These are phyloP conservation scores for Eucalyptus dawsonii DNA, from an alignment of 345 rosid species.

Conservation along the genomic window DNA sequence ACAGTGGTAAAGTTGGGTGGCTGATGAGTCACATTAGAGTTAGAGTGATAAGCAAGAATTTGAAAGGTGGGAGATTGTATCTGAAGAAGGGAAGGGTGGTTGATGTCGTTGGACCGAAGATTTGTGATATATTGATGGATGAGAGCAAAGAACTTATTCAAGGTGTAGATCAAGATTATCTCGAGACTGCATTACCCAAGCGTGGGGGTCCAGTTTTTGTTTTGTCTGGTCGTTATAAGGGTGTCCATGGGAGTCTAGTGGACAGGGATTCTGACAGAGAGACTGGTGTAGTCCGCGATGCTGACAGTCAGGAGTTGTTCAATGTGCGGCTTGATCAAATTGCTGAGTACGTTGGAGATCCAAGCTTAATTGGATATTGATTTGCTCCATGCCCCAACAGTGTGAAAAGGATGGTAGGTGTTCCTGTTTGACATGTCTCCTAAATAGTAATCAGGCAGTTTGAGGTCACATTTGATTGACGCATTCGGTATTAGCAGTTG, in stretches of 20 bases:
- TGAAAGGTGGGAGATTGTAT: constrained; percentile 61
- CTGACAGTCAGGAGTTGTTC: constrained; percentile 47
- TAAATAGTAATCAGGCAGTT: background rate
- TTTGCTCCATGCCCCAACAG: background rate
- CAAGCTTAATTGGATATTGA: constrained; percentile 32
- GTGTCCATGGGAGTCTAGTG: constrained; percentile 59
- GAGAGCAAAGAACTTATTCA: constrained; percentile 60
- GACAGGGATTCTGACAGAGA: constrained; percentile 58
- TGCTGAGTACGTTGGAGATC: constrained; percentile 78
- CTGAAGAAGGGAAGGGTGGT: constrained; percentile 75
- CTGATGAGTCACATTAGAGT: constrained; percentile 69
- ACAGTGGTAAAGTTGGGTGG: constrained; percentile 24
- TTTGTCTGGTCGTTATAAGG: constrained; percentile 56
- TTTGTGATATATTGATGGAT: constrained; percentile 64
- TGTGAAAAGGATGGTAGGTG: background rate
- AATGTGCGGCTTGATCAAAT: constrained; percentile 69
- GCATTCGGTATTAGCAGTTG: background rate
- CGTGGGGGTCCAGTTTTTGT: constrained; percentile 61
- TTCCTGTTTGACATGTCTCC: background rate
- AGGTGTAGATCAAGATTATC: constrained; percentile 64
- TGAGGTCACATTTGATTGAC: background rate
- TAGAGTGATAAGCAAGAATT: constrained; percentile 53
- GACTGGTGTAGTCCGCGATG: constrained; percentile 56
- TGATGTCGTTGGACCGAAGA: constrained; percentile 69
- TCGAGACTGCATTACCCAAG: constrained; percentile 82